Base-by-base conservation (phyloP, 2,329 filamentous ascomycete species). In the Aureobasidium pullulans region DNA sequence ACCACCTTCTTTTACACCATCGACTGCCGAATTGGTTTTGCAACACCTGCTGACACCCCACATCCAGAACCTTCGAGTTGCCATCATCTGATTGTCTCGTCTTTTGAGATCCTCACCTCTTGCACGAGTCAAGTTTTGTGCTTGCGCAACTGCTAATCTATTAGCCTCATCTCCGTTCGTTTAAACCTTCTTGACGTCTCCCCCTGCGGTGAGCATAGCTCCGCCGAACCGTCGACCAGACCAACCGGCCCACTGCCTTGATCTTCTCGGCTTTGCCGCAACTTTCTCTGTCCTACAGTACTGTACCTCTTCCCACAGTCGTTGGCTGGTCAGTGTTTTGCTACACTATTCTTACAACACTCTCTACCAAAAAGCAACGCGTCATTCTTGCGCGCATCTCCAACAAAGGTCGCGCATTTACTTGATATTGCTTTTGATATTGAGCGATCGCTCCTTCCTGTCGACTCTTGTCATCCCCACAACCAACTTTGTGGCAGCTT, bases 101-200 rank as follows among this genome's bases (percentile, higher is more conserved):
- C 48, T 43, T 46, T 19, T 57, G 60, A 63, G 60, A 60, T 60
- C 49, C 59, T 53, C 37, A 52, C 37, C 40, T 29, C 34, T 42
- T 44, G 60, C 62, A 40, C 62, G 62, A 63, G 62, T 60, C 62
- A 60, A 59, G 60, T 46, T 42, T 43, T 50, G 32, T 60, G 57
- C 58, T 63, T 63, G 60, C 62, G 62, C 60, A 61, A 63, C 59
- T 61, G 62, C 58, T 53, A 63, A 59, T 56, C 59, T 60, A 59
- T 59, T 63, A 58, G 59, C 59, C 48, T 63, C 60, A 59, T 61
- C 54, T 60, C 59, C 48, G 57, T 49, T 59, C 62, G 57, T 62
- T 57, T 62, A 62, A 57, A 60, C 60, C 57, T 59, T 50, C 57
- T 59, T 46, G 32, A 39, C 44, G 28, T 31, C 37, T 15, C 5